Base-by-base conservation (phyloP, 2,329 filamentous ascomycete genomes). In the Alternaria infectoria region DNA sequence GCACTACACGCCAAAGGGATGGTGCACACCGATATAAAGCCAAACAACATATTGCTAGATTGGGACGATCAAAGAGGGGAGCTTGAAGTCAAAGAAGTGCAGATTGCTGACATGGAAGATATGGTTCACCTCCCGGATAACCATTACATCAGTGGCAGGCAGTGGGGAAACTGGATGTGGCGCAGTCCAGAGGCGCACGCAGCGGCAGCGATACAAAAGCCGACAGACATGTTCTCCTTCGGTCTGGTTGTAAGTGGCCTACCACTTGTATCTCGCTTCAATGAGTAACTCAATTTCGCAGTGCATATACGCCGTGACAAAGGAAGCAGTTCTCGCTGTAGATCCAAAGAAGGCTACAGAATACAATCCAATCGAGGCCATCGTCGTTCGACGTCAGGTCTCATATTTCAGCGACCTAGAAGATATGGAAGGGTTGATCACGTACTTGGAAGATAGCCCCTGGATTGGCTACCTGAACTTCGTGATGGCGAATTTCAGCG, bases 181-280 rank as follows among this genome's bases (percentile, higher is more conserved):
- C 75, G 82, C 47, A 83, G 81, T 71, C 82, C 81, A 6, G 81
- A 84, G 70, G 81, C 81, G 15, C 80, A 83, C 67, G 77, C 80
- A n/a, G 75, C 77, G 62, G 79, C 74, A 30, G 72, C 71, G 25
- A 74, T 82, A 11, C 71, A 79, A 55, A 80, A 79, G 62, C 76
- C 79, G 17, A 81, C 81, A 30, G 81, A 83, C 62, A 79, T 83
- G 5, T 84, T 84, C 69, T 83, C 82, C 28, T 78, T 83, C 63
- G 81, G 79, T 12, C 73, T 82, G 70, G 80, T 83, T 26, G 79
- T 82, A 76, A 70, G 79, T 79, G n/a, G 32, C 32, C 32, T 36
- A 36, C 32, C 32, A 36, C 32, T 36, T 36, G 32, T 2, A 36
- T 36, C 32, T 7, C 2, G 32, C 32, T 36, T 36, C 32, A 36